These are phyloP conservation scores for Calycina herbarum DNA, from an alignment of 2,329 filamentous ascomycete genomes.

Conservation along the genomic window DNA sequence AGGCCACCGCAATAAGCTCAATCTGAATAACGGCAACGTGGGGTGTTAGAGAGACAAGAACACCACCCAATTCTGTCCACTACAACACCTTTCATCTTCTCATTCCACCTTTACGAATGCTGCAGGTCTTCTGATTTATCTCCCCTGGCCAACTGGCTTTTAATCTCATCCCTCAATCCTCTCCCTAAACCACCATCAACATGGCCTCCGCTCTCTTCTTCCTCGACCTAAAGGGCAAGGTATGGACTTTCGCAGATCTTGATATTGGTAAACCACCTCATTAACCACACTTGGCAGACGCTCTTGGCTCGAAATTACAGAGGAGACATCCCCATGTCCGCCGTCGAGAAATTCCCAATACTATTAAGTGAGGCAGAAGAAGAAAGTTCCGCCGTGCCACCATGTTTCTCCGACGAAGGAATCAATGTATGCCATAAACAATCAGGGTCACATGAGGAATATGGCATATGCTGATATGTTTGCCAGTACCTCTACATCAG, in stretches of 20 bases:
- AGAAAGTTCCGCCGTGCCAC: conserved; percentile 94
- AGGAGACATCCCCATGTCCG: conserved; percentile 98
- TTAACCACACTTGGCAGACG: conserved; percentile 59
- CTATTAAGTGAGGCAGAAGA: conserved; percentile 98
- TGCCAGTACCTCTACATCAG: conserved; percentile 94
- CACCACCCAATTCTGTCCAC: conserved; percentile 2
- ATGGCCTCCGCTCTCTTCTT: conserved; percentile 99
- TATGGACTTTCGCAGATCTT: conserved; percentile 43
- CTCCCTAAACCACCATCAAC: conserved; percentile 24
- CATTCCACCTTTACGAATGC: conserved; percentile 27
- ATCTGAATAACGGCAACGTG: conserved; percentile 25
- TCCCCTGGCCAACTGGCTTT: conserved; percentile 23
- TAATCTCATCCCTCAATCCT: conserved; percentile 8
- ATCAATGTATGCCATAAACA: conserved; percentile 72
- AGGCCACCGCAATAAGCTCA: conserved; percentile 26
- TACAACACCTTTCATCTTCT: conserved; percentile 11
- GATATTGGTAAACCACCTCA: conserved; percentile 22
- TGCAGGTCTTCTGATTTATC: conserved; percentile 15
- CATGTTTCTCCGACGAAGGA: conserved; percentile 97
- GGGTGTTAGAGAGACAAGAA: conserved; percentile 25
- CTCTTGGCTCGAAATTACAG: conserved; percentile 97
- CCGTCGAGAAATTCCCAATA: conserved; percentile 95
- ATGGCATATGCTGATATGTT: conserved; percentile 10
- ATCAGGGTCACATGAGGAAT: too few species aligned
- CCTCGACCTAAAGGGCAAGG: conserved; percentile 99